These are phyloP conservation scores for Cyberlindnera xishuangbannaensis DNA, from an alignment of 805 yeast genomes.

Conservation along the genomic window DNA sequence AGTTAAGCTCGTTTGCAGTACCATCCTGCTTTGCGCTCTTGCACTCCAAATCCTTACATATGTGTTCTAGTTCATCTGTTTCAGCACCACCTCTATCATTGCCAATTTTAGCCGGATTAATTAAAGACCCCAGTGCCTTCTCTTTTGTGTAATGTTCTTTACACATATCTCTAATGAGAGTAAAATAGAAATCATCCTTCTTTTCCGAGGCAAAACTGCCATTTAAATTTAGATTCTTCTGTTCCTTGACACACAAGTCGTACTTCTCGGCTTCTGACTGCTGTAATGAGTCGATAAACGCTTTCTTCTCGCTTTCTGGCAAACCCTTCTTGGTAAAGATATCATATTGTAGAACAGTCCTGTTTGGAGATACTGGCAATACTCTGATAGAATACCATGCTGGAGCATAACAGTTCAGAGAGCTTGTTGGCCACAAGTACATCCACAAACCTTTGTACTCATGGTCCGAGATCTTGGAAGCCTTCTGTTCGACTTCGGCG, in stretches of 20 bases:
- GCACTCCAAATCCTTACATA: constrained; percentile 48
- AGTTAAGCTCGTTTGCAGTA: constrained; percentile 22
- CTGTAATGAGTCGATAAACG: constrained; percentile 58
- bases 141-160: constrained; percentile 46
- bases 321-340: constrained; percentile 57
- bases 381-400: constrained; percentile 63
- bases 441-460: constrained; percentile 59
- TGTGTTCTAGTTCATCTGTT: constrained; percentile 43
- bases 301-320: constrained; percentile 46
- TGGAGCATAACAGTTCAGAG: constrained; percentile 59
- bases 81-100: constrained; percentile 27
- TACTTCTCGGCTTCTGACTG: constrained; percentile 57
- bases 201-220: constrained; percentile 53
- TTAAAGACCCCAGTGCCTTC: constrained; percentile 36
- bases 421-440: constrained; percentile 54
- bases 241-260: constrained; percentile 53
- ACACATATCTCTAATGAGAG: constrained; percentile 51
- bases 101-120: constrained; percentile 45
- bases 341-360: constrained; percentile 54
- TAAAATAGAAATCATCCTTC: constrained; percentile 55
- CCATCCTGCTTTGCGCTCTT: constrained; percentile 36
- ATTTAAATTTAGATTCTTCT: constrained; percentile 54
- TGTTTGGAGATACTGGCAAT: constrained; percentile 46
- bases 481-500: constrained; percentile 13
- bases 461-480: constrained; percentile 40